These are phyloP conservation scores for Geotrichum europaeum DNA, from an alignment of 1,139 yeast species.

Conservation along the genomic window DNA sequence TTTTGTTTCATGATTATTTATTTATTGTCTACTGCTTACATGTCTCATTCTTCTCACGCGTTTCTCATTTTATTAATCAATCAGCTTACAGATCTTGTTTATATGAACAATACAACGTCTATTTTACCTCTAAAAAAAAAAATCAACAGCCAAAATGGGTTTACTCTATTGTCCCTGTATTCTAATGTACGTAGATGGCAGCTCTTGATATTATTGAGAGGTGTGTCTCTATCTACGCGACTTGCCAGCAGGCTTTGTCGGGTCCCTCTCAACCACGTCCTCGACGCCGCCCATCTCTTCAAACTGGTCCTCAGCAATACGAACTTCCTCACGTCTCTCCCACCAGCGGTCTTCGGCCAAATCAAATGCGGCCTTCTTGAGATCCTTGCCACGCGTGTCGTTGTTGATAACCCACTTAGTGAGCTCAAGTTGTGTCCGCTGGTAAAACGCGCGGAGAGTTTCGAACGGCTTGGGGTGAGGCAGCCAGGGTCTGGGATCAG, in stretches of 20 bases:
- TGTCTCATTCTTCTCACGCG: not conserved
- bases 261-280: conserved; percentile 76
- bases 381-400: conserved; percentile 84
- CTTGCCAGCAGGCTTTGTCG: conserved; percentile 30
- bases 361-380: conserved; percentile 85
- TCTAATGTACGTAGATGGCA: not conserved
- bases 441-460: conserved; percentile 70
- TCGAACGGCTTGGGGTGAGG: conserved; percentile 98
- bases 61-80: not conserved
- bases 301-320: conserved; percentile 78
- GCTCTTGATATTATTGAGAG: not conserved
- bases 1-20: not conserved
- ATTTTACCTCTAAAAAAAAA: not conserved
- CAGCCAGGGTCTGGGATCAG: conserved; percentile 92
- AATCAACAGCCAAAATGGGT: not conserved
- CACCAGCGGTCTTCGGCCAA: conserved; percentile 94
- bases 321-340: conserved; percentile 94
- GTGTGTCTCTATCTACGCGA: conserved; percentile 21
- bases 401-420: conserved; percentile 84
- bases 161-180: not conserved
- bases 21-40: not conserved
- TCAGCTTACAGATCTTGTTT: not conserved
- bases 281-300: conserved; percentile 92
- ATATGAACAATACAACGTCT: not conserved
- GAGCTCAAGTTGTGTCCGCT: conserved; percentile 80